phyloP scores from a whole-genome alignment of 2,329 filamentous ascomycete species.

The Colletotrichum sansevieriae region DNA sequence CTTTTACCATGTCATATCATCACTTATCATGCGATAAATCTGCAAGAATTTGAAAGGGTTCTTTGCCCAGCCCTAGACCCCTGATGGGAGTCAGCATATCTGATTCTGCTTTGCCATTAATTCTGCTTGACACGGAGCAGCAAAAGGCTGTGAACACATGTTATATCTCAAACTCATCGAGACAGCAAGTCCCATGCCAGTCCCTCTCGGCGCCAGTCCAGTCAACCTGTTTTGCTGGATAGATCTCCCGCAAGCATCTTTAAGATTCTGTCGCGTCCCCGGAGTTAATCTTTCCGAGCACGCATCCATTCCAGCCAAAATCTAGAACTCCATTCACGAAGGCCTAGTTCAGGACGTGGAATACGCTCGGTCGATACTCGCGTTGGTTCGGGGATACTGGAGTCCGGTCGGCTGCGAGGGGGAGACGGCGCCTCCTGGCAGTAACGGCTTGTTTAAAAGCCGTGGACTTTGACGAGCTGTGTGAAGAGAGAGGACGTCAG shows the following conservation, averaged over 20 bases:
- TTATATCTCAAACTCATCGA: slow-evolving; percentile 12
- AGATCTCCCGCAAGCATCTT: slow-evolving; percentile 37
- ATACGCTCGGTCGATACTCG: slow-evolving; percentile 18
- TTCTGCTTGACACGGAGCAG: neutral
- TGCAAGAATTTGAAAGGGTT: slow-evolving; percentile 1
- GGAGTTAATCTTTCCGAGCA: slow-evolving; percentile 27
- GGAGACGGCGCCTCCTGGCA: slow-evolving; percentile 51
- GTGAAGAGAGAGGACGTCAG: slow-evolving; percentile 2
- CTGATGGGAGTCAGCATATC: slow-evolving; percentile 8
- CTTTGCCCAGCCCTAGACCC: neutral
- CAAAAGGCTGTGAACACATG: neutral
- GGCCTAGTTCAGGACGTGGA: neutral
- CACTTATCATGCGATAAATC: neutral
- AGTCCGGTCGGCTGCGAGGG: slow-evolving; percentile 40
- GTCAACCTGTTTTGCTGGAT: neutral
- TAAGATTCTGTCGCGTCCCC: slow-evolving; percentile 26
- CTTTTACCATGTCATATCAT: no score
- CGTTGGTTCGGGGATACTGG: slow-evolving; percentile 16
- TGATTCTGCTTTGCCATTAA: slow-evolving; percentile 5
- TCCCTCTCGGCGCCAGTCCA: slow-evolving; percentile 10
- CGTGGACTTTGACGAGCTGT: slow-evolving; percentile 63
- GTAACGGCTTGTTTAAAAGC: slow-evolving; percentile 65
- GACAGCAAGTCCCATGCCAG: slow-evolving; percentile 34
- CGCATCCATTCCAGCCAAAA: neutral
- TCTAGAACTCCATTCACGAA: slow-evolving; percentile 19